These are phyloP conservation scores for Neltuma alba DNA, from an alignment of 306 rosid species.

Conservation along the genomic window DNA sequence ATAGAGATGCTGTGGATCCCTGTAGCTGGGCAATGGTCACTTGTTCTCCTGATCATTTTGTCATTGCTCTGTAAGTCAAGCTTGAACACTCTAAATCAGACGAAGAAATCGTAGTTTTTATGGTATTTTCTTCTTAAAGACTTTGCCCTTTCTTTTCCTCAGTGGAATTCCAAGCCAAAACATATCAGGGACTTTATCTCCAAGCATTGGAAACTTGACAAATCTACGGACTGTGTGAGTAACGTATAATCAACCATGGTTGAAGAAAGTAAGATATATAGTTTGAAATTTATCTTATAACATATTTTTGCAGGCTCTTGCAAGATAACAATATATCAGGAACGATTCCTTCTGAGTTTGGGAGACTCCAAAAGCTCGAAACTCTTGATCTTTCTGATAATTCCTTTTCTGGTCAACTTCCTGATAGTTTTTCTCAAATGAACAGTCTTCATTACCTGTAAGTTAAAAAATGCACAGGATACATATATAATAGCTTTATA, in stretches of 20 bases:
- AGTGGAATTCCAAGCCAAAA: slow-evolving; percentile 94
- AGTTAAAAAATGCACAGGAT: slow-evolving; percentile 37
- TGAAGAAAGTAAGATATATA: background rate
- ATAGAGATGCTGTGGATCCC: slow-evolving; percentile 90
- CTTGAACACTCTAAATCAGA: slow-evolving; percentile 13
- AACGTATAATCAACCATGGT: background rate
- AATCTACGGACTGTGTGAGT: slow-evolving; percentile 82
- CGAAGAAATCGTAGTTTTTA: background rate
- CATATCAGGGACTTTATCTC: slow-evolving; percentile 80
- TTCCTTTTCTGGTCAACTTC: slow-evolving; percentile 71
- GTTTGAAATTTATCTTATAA: slow-evolving; percentile 18
- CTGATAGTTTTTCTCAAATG: slow-evolving; percentile 63
- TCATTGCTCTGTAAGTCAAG: slow-evolving; percentile 65
- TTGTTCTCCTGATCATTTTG: slow-evolving; percentile 78
- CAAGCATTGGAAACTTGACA: slow-evolving; percentile 86
- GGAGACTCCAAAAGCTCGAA: slow-evolving; percentile 75
- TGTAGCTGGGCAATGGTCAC: slow-evolving; percentile 94
- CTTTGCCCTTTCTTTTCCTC: slow-evolving; percentile 10
- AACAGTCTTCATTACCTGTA: slow-evolving; percentile 82
- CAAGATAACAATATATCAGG: slow-evolving; percentile 86
- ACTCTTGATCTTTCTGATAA: slow-evolving; percentile 92
- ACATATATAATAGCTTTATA: background rate
- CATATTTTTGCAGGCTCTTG: slow-evolving; percentile 54
- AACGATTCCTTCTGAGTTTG: slow-evolving; percentile 74
- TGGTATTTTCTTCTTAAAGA: background rate